phyloP scores from a whole-genome alignment of 2,329 filamentous ascomycete species.

The Alternaria postmessia region DNA sequence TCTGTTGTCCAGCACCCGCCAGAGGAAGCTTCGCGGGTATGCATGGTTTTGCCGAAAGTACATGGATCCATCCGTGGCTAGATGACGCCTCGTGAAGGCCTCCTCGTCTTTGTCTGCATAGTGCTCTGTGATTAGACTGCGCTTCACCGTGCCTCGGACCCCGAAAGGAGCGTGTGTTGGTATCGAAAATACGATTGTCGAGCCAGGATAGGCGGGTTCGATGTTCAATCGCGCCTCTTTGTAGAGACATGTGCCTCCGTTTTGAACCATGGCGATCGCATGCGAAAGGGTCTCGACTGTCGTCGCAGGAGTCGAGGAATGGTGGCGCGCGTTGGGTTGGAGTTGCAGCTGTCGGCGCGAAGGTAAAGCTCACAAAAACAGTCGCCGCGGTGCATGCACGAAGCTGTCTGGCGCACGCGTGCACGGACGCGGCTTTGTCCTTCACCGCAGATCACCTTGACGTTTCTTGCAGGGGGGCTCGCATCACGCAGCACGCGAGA shows the following conservation, averaged over 20 bases:
- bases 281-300: slow-evolving; percentile 43
- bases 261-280: slow-evolving; percentile 74
- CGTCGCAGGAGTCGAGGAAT: slow-evolving; percentile 11
- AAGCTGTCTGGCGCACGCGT: slow-evolving; percentile 29
- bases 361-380: slow-evolving; percentile 46
- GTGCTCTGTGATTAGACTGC: slow-evolving; percentile 49
- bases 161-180: slow-evolving; percentile 46
- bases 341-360: slow-evolving; percentile 28
- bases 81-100: slow-evolving; percentile 73
- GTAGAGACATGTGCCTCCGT: slow-evolving; percentile 73
- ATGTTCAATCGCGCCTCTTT: slow-evolving; percentile 88
- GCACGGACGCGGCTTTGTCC: slow-evolving; percentile 27
- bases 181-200: slow-evolving; percentile 70
- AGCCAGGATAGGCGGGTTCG: slow-evolving; percentile 73
- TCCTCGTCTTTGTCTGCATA: slow-evolving; percentile 69
- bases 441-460: not conserved
- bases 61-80: slow-evolving; percentile 79
- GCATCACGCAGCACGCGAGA: not conserved
- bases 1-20: slow-evolving; percentile 84
- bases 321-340: slow-evolving; percentile 21
- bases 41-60: slow-evolving; percentile 81
- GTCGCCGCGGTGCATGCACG: slow-evolving; percentile 36
- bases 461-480: not conserved
- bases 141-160: slow-evolving; percentile 41
- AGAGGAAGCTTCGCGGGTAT: slow-evolving; percentile 86